Evolutionary conservation across 257 asterid species (phyloP).

Genomic region (Solanum megistacrolobum): DNA sequence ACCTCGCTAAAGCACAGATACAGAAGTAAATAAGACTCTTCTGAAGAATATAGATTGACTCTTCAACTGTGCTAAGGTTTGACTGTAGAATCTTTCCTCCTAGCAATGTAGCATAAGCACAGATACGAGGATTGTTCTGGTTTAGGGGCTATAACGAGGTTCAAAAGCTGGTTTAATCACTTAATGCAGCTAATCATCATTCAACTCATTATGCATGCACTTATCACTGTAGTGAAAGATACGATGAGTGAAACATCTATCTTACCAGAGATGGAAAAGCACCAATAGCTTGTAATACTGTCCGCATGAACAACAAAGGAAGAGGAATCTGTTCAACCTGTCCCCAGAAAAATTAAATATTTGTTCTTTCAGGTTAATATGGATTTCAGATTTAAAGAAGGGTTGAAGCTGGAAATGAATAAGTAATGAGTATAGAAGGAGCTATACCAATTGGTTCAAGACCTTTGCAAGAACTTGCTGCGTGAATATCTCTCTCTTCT

Average conservation of each 20-base stretch:
- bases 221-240: background rate
- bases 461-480: slow-evolving; percentile 96
- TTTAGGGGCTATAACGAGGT: background rate
- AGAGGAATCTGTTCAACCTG: slow-evolving; percentile 99
- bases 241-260: background rate
- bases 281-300: slow-evolving; percentile 93
- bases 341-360: slow-evolving; percentile 19
- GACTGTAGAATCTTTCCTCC: background rate
- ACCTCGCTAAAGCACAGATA: background rate
- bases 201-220: background rate
- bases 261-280: slow-evolving; percentile 95
- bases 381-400: background rate
- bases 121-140: background rate
- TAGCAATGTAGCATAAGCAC: background rate
- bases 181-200: background rate
- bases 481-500: slow-evolving; percentile 70
- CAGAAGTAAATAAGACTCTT: background rate
- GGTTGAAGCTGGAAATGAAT: background rate
- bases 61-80: background rate
- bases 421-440: background rate
- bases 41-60: background rate
- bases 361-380: background rate
- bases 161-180: background rate
- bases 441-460: slow-evolving; percentile 87
- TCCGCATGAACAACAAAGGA: slow-evolving; percentile 92